Evolutionary conservation across 441 rosid genomes (phyloP).

Genomic region (Mallotus japonicus): DNA sequence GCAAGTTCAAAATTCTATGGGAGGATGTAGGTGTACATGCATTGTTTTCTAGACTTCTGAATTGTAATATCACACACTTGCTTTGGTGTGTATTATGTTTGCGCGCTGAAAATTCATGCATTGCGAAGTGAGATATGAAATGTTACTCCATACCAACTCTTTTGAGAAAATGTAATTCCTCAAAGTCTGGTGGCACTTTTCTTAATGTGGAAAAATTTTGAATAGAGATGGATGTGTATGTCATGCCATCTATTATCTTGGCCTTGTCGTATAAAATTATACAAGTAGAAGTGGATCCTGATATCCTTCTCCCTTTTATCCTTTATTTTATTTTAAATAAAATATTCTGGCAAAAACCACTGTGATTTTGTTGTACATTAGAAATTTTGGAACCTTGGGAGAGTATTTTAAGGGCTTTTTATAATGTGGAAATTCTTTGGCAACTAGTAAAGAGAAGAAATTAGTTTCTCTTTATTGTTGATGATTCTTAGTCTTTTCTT

Average conservation of each 20-base stretch:
- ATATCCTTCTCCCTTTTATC: no score
- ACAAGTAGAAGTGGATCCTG: no score
- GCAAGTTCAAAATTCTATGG: neutral
- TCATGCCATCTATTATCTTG: neutral
- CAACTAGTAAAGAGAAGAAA: no score
- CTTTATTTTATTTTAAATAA: no score
- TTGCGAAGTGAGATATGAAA: neutral
- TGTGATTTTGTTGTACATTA: no score
- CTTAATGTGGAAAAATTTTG: neutral
- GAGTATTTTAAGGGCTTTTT: no score
- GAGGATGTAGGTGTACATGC: neutral
- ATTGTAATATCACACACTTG: neutral
- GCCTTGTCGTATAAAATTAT: no score
- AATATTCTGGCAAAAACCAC: no score
- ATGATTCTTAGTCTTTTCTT: neutral
- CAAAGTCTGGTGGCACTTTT: neutral
- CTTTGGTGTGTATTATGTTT: neutral
- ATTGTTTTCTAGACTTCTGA: neutral
- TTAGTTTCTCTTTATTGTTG: neutral
- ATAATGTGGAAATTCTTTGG: neutral
- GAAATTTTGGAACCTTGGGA: no score
- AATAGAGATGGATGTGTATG: neutral
- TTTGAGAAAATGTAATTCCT: neutral
- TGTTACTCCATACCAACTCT: neutral
- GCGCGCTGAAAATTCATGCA: neutral